Base-by-base conservation (phyloP, 179 eudicot genomes). In the Spinacia oleracea region DNA sequence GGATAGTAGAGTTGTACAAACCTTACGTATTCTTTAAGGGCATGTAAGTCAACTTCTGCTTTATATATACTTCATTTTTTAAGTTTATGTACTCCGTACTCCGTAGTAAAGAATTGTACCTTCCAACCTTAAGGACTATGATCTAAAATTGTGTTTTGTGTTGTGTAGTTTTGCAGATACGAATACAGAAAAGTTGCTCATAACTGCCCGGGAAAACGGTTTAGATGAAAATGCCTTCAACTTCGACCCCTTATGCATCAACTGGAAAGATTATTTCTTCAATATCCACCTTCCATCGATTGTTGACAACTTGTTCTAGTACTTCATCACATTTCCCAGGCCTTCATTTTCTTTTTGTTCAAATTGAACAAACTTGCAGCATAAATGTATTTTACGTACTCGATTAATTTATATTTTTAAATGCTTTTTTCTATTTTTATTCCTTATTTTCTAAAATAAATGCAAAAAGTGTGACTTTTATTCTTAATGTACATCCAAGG, bases 11-110 rank as follows among this genome's bases (percentile, higher is more conserved):
- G 1, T 60, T 79, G 15, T 79, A 79, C 56, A 73, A 70, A 65
- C 82, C 82, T 11, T 79, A 79, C 21, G 38, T 79, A 59, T 79
- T 73, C 73, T 79, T 79, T 68, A 79, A 73, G 73, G 82, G 73
- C 66, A 64, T 79, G 82, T 79, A 79, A 79, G 82, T 65, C 8
- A 6, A 64, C 11, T 34, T 6, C 40, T 9, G 25, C 11, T 58
- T 9, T 25, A 38, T 35, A 21, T 16, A 66, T 32, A 32, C 34
- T 18, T n/a, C n/a, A n/a, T n/a, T n/a, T n/a, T n/a, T n/a, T n/a
- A n/a, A n/a, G n/a, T n/a, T n/a, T n/a, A n/a, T n/a, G n/a, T n/a
- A n/a, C n/a, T n/a, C n/a, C n/a, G n/a, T n/a, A n/a, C n/a, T n/a
- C n/a, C n/a, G n/a, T n/a, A n/a, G n/a, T n/a, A n/a, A n/a, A n/a